phyloP scores from a whole-genome alignment of 176 grass and related monocot species.

The Urochloa ruziziensis region DNA sequence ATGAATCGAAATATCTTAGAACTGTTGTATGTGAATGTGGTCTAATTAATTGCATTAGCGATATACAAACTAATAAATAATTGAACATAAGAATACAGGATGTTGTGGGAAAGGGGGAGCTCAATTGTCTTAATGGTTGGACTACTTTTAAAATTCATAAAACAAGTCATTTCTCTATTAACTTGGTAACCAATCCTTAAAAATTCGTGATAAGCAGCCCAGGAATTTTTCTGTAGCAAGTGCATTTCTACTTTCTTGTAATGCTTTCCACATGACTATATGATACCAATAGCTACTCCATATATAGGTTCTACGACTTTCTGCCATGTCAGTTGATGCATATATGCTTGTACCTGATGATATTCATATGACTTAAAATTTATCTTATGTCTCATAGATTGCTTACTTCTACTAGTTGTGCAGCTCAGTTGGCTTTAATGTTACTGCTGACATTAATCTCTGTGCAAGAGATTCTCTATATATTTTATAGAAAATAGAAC shows the following conservation, averaged over 20 bases:
- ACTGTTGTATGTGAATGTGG: background rate
- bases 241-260: background rate
- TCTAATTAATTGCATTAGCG: background rate
- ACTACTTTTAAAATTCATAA: background rate
- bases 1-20: background rate
- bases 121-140: background rate
- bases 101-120: background rate
- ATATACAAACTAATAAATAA: conserved; percentile 3
- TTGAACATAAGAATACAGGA: conserved; percentile 3
- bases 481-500: conserved; percentile 10
- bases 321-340: background rate
- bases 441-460: conserved; percentile 4
- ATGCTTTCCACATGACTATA: background rate
- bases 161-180: background rate
- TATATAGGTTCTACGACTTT: background rate
- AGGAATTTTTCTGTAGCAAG: background rate
- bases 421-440: background rate
- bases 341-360: background rate
- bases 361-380: background rate
- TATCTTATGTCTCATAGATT: background rate
- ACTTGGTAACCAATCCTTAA: background rate
- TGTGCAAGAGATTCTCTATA: background rate
- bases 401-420: background rate
- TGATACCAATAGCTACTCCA: background rate
- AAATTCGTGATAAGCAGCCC: background rate